Evolutionary conservation across 257 asterid species (phyloP), one percentile per base, ranked within the genome.

Genomic region (Paraleonurus japonicus): DNA sequence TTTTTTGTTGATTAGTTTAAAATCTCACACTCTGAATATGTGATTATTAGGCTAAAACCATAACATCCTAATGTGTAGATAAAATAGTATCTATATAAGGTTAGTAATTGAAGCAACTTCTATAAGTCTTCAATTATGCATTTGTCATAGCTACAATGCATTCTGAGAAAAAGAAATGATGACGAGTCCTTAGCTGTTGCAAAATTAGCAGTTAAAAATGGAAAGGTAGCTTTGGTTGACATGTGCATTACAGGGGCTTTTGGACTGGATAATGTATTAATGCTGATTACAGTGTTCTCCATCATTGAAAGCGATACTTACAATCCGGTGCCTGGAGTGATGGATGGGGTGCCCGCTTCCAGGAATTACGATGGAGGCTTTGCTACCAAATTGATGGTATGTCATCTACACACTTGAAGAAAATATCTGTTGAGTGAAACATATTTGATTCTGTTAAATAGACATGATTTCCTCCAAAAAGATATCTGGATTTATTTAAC

Each of bases 281-380:
- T 69, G 33, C 61, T 67, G 24, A 61, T 19, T 22, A 24, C 32
- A 22, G 10, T 43, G 24, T 43, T 48, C 4, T 41, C 26, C 24
- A 7, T 65, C n/a, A 2, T 30, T 68, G 73, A 51, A 86, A 91
- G 98, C 27, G 98, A 94, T 70, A 72, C 95, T 17, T 91, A 94
- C 73, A 94, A 94, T 81, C 99, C 99, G 15, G 99, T 94, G 74
- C 99, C 99, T 48, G 99, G 99, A 26, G 95, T 94, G 83, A 91
- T 94, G 96, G 87, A 87, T 51, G 98, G 92, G 59, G 96, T 88
- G 67, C 98, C 98, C 1, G 84, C 99, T 79, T 91, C 99, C 1
- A 89, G 95, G 80, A 78, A 86, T 74, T 94, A 91, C 62, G 83
- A 78, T 19, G 98, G 98, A 41, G 99, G 99, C 39, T 94, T 94